Evolutionary conservation across 345 rosid species (phyloP).

Genomic region (Eucalyptus leucophloia): DNA sequence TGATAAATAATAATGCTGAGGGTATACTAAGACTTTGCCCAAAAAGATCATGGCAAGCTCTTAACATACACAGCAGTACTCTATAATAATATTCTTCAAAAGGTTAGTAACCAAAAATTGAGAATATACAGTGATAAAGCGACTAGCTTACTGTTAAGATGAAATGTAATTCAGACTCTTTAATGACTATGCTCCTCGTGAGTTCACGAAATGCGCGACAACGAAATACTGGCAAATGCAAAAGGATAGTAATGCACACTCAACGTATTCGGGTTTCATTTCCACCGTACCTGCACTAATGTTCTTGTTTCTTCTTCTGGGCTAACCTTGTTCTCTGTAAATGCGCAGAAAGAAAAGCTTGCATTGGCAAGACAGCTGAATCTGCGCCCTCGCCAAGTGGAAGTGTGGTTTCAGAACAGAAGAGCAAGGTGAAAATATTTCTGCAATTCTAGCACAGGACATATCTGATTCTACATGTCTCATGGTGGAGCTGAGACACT

Average conservation of each 20-base stretch:
- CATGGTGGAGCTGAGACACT: not conserved
- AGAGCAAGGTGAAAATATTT: conserved; percentile 61
- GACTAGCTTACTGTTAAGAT: not conserved
- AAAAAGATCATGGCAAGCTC: not conserved
- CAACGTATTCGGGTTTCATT: not conserved
- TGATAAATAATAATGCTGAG: not conserved
- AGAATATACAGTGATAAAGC: not conserved
- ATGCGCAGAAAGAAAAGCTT: conserved; percentile 64
- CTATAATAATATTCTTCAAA: not conserved
- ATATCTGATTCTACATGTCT: not conserved
- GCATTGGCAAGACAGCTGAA: conserved; percentile 76
- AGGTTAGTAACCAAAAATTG: not conserved
- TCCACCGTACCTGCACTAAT: not conserved
- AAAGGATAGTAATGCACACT: not conserved
- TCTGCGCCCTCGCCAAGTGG: conserved; percentile 93
- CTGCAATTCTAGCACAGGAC: not conserved
- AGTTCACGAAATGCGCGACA: not conserved
- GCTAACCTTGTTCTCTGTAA: not conserved
- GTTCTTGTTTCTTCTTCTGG: not conserved
- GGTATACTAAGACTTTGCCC: not conserved
- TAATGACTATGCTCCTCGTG: not conserved
- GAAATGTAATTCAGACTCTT: not conserved
- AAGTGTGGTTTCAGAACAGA: conserved; percentile 97
- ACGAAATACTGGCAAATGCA: not conserved
- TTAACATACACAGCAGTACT: not conserved